Percentiles rank a stretch among this genome's conserved stretches.
Conservation (phyloP, 305 asterid species). For the Fraxinus greggii region DNA sequence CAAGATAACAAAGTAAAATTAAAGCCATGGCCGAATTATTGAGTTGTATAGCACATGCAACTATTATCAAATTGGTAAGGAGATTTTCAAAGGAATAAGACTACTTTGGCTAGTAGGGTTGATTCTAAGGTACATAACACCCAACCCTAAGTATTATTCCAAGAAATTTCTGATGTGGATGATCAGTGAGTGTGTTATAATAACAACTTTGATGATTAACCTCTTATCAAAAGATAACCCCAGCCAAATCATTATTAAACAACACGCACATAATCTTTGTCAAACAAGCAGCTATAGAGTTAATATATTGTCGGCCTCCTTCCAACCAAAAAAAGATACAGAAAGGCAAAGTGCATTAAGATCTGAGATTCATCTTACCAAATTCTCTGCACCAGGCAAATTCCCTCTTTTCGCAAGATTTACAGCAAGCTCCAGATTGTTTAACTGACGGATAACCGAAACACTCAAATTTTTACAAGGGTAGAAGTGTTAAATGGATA, state of each 20-base stretch:
- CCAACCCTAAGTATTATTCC: background rate
- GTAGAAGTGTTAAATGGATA: background rate
- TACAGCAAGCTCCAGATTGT: slow-evolving; percentile 98
- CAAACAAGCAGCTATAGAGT: slow-evolving; percentile 12
- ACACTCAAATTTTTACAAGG: slow-evolving; percentile 12
- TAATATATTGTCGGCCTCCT: slow-evolving; percentile 9
- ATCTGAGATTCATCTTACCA: slow-evolving; percentile 52
- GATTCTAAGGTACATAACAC: background rate
- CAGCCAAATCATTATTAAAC: slow-evolving; percentile 7
- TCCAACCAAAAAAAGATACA: background rate
- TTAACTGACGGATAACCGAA: slow-evolving; percentile 53
- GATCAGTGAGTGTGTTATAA: background rate
- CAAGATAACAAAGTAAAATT: background rate
- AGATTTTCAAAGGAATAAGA: background rate
- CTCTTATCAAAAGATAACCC: background rate
- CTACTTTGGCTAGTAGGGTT: background rate
- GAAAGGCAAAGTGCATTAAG: slow-evolving; percentile 10
- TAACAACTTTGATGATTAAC: background rate
- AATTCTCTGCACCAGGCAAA: slow-evolving; percentile 98
- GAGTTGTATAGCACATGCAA: background rate
- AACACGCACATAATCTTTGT: slow-evolving; percentile 13
- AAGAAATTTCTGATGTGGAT: background rate
- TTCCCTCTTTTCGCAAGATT: slow-evolving; percentile 97
- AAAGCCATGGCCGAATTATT: background rate
- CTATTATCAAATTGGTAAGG: background rate